Evolutionary conservation across 306 rosid genomes (phyloP).

Genomic region (Begonia fuchsioides): DNA sequence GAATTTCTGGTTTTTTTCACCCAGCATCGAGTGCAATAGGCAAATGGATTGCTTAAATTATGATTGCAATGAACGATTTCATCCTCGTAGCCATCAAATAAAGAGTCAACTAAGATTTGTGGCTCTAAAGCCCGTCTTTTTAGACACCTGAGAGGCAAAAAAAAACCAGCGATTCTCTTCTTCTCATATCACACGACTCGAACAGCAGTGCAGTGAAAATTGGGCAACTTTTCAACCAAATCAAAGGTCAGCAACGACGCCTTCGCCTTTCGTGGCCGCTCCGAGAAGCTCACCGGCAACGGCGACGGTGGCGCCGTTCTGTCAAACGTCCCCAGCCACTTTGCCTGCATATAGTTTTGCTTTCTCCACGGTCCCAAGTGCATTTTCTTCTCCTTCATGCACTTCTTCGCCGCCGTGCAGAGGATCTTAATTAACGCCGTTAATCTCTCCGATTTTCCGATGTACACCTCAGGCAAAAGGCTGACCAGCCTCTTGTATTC

Average conservation of each 20-base stretch:
- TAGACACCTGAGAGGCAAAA: neutral
- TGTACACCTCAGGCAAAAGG: constrained; percentile 41
- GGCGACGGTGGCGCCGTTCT: constrained; percentile 18
- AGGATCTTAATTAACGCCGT: constrained; percentile 32
- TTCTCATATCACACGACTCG: constrained; percentile 23
- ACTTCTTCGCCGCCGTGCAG: constrained; percentile 54
- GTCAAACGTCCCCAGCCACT: constrained; percentile 49
- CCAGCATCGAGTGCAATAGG: too few species aligned
- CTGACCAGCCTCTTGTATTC: constrained; percentile 38
- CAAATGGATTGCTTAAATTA: too few species aligned
- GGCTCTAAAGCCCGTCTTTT: neutral
- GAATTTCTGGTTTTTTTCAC: too few species aligned
- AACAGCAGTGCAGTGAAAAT: constrained; percentile 23
- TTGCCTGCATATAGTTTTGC: constrained; percentile 66
- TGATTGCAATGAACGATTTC: too few species aligned
- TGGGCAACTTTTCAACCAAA: constrained; percentile 25
- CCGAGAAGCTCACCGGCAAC: constrained; percentile 3
- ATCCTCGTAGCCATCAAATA: too few species aligned
- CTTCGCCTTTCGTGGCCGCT: constrained; percentile 24
- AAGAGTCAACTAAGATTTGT: too few species aligned
- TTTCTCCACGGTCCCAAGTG: constrained; percentile 75
- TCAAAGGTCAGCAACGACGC: constrained; percentile 63
- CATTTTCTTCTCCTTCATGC: constrained; percentile 79
- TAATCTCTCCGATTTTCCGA: constrained; percentile 56
- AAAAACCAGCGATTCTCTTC: neutral